Base-by-base conservation (phyloP, 163 green algal species). In the Trebouxia gelatinosa region DNA sequence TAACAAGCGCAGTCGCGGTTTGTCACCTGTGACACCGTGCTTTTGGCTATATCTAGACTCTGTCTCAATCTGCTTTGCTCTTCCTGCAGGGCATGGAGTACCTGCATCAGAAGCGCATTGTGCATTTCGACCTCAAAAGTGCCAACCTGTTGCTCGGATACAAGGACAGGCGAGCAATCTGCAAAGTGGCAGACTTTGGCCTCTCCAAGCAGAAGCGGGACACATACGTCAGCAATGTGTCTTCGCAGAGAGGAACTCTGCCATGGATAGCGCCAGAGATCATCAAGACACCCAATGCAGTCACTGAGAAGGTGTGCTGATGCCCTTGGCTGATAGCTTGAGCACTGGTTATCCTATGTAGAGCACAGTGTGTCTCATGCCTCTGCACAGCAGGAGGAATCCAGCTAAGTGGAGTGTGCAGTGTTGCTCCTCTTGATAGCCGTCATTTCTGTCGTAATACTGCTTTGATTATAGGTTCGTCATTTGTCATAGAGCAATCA, bases 211-310 rank as follows among this genome's bases (percentile, higher is more conserved):
- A 87, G 78, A 89, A 87, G 70, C 46, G 77, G 6, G 74, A 89
- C 37, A 90, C 86, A 13, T 92, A 86, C 39, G 85, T 91, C 26
- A 84, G 29, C 26, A 82, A 82, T 7, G 87, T 92, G 38, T 84
- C 78, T 43, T 43, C 80, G 26, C 83, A 93, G 79, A 84, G 90
- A 3, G 91, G 91, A 75, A 96, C 91, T 2, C 84, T 96, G 77
- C 91, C 91, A 31, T 96, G 91, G 91, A 95, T 88, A 3, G 91
- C 91, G 0, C 91, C 91, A 7, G 91, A 96, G 79, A 92, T 96
- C 82, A 91, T 96, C 76, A 87, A 86, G 70, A 92, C 85, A 0
- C 91, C 91, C 11, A 78, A 88, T 28, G 70, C 76, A 1, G 85
- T 91, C 48, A 89, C 81, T 3, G 87, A 91, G 50, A 87, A 87